phyloP scores from a whole-genome alignment of 331 rosid species.

The Arachis monticola region DNA sequence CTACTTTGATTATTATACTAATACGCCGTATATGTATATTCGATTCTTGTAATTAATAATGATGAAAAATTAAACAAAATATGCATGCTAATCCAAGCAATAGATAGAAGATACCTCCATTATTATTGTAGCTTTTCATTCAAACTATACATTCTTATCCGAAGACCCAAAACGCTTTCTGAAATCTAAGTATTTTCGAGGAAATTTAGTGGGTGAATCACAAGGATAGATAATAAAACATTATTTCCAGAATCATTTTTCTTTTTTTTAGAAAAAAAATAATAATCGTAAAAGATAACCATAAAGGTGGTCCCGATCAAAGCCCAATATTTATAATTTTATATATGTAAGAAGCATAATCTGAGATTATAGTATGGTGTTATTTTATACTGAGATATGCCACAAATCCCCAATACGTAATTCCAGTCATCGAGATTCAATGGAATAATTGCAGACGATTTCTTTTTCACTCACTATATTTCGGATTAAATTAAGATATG shows the following conservation, averaged over 20 bases:
- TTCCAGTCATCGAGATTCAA: slow-evolving; percentile 25
- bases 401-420: slow-evolving; percentile 17
- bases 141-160: slow-evolving; percentile 36
- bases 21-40: too few species aligned
- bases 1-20: too few species aligned
- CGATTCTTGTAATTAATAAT: too few species aligned
- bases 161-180: slow-evolving; percentile 11
- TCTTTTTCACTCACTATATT: slow-evolving; percentile 15
- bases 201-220: slow-evolving; percentile 34
- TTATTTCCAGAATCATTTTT: slow-evolving; percentile 28
- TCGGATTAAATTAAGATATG: slow-evolving; percentile 22
- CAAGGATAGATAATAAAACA: not conserved
- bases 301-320: slow-evolving; percentile 40
- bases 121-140: not conserved
- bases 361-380: slow-evolving; percentile 12
- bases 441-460: slow-evolving; percentile 6
- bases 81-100: slow-evolving; percentile 18
- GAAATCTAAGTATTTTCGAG: slow-evolving; percentile 1
- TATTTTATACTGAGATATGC: slow-evolving; percentile 30
- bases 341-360: too few species aligned
- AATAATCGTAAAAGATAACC: slow-evolving; percentile 29
- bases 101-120: slow-evolving; percentile 12
- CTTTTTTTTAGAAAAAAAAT: slow-evolving; percentile 3
- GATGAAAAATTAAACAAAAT: not conserved
- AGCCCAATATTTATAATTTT: slow-evolving; percentile 5